Percentiles rank a stretch among this genome's conserved stretches.
phyloP scores from a whole-genome alignment of 805 yeast species.

The Candida cerambycidarum region DNA sequence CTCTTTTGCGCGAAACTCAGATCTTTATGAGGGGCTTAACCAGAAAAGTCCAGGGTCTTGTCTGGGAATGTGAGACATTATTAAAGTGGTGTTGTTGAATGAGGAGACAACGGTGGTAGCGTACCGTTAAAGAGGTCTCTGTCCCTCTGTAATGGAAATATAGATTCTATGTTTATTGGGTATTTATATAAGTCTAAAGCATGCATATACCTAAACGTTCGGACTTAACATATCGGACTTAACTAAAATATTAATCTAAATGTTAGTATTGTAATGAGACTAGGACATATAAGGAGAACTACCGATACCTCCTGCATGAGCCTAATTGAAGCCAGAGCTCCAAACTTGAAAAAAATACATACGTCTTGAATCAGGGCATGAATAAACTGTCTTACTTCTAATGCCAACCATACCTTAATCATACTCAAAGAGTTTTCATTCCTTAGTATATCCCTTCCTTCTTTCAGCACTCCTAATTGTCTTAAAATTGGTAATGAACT shows the following conservation, averaged over 20 bases:
- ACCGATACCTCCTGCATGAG: no score
- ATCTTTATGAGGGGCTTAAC: background rate
- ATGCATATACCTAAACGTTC: conserved; percentile 36
- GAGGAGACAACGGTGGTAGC: no score
- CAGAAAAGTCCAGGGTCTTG: no score
- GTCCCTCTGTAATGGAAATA: no score
- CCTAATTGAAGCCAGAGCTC: no score
- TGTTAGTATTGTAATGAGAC: conserved; percentile 21
- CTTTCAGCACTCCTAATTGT: conserved; percentile 69
- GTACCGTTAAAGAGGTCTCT: no score
- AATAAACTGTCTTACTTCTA: conserved; percentile 86
- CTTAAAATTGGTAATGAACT: conserved; percentile 85
- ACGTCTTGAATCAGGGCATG: conserved; percentile 80
- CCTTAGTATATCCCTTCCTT: conserved; percentile 56
- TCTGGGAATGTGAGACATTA: no score
- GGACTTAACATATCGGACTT: conserved; percentile 49
- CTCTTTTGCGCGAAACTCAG: background rate
- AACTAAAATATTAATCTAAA: conserved; percentile 42
- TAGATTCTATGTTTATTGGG: no score
- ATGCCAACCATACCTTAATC: conserved; percentile 87
- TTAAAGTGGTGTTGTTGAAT: no score
- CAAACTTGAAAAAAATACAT: conserved; percentile 37
- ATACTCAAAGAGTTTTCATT: conserved; percentile 67
- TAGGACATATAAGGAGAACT: no score
- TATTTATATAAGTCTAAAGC: no score